Base-by-base conservation (phyloP, 345 rosid species). In the Eucalyptus polybractea region DNA sequence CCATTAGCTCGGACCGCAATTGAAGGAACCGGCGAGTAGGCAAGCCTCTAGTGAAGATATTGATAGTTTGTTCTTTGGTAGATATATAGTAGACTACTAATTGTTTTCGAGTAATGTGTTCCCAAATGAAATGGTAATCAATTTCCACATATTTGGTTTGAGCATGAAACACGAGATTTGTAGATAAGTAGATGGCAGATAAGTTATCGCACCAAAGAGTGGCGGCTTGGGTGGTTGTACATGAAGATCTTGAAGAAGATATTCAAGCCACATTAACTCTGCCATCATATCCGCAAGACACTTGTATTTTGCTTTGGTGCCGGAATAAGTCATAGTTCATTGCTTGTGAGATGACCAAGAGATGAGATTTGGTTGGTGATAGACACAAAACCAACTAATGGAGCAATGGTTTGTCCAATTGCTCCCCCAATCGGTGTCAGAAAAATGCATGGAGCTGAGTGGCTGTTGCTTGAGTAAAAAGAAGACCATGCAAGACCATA, bases 321-420 rank as follows among this genome's bases (percentile, higher is more conserved):
- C 2, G 3, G 40, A 67, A n/a, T 17, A 19, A n/a, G 40, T 19
- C 40, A n/a, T 5, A 2, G 21, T n/a, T 31, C 80, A 7, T 67
- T 67, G 80, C 11, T 67, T 67, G 80, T 4, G 2, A 67, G 21
- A 67, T n/a, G 40, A 67, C 80, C 80, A 15, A 7, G 11, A 67
- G 40, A n/a, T 67, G 80, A 31, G 80, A 67, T n/a, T 67, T 67
- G 80, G 40, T 67, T 37, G 40, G 5, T 31, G 40, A 67, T 31
- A 31, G 21, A 67, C 40, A 67, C 1, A 15, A 1, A 67, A 31
- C 6, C 11, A 6, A 67, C 76, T 16, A 65, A 65, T 27, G 17
- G 40, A 67, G 11, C 2, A 1, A n/a, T 2, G 5, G 10, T 67
- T 3, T 2, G 10, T 31, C 0, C 2, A 6, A 3, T 67, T 10